Conservation (phyloP, 2,329 filamentous ascomycete species). For the Neofusicoccum laricinum region DNA sequence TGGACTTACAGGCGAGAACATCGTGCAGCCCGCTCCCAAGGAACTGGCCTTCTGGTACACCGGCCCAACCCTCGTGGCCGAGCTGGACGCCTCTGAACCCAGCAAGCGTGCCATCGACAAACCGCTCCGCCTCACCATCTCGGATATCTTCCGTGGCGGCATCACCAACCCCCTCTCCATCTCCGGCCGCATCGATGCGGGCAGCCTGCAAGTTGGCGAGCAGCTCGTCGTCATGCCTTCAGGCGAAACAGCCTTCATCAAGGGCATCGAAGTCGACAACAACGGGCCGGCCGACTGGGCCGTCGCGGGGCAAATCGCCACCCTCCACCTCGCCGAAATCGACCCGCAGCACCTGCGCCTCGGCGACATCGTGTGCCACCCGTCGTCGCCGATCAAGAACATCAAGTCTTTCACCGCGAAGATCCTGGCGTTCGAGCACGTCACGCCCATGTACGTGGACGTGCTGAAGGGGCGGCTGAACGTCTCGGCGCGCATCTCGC, state of each 20-base stretch:
- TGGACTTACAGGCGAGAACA: conserved; percentile 84
- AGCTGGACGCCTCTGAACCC: conserved; percentile 79
- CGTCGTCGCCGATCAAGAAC: conserved; percentile 64
- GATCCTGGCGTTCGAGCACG: conserved; percentile 81
- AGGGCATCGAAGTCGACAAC: conserved; percentile 74
- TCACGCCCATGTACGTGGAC: conserved; percentile 86
- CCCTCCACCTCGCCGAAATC: conserved; percentile 79
- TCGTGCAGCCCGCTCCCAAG: conserved; percentile 59
- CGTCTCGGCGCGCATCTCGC: conserved; percentile 69
- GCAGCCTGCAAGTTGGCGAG: conserved; percentile 82
- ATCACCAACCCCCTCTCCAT: conserved; percentile 79
- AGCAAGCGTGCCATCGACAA: conserved; percentile 68
- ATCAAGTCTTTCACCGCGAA: conserved; percentile 76
- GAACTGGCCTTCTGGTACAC: conserved; percentile 68
- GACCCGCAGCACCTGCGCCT: conserved; percentile 73
- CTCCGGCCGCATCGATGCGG: conserved; percentile 80
- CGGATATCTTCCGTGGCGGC: conserved; percentile 79
- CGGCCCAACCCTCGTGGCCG: conserved; percentile 75
- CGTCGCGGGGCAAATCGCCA: conserved; percentile 85
- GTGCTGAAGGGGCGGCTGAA: conserved; percentile 84
- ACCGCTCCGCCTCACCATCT: conserved; percentile 81
- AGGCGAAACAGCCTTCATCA: conserved; percentile 75
- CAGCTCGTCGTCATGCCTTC: conserved; percentile 75
- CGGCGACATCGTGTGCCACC: conserved; percentile 82
- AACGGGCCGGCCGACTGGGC: conserved; percentile 69